A percentile compares a stretch with the other conserved stretches of the same genome.
Evolutionary conservation across 306 rosid species (phyloP).

Genomic region (Pterocarpus santalinus): DNA sequence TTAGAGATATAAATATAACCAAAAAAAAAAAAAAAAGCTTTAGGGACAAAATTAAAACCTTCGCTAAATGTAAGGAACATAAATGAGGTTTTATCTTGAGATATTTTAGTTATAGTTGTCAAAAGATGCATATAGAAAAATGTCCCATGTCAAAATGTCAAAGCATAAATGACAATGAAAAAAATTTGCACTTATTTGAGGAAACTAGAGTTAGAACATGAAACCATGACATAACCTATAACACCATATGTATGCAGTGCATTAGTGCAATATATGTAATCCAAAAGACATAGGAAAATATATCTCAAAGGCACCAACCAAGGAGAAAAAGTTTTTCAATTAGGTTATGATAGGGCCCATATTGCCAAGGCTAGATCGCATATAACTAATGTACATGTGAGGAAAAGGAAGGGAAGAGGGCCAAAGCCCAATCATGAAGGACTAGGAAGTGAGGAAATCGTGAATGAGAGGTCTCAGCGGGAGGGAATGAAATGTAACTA

Average conservation of each 20-base stretch:
- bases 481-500: too few relatives aligned
- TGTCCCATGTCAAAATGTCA: neutral
- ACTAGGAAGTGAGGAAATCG: too few relatives aligned
- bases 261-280: neutral
- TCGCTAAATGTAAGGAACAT: too few relatives aligned
- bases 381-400: too few relatives aligned
- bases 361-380: too few relatives aligned
- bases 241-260: neutral
- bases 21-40: too few relatives aligned
- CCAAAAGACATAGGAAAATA: neutral
- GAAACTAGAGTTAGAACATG: conserved; percentile 9
- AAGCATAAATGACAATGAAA: conserved; percentile 1
- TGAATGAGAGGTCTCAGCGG: too few relatives aligned
- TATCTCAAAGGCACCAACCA: conserved; percentile 28
- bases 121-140: conserved; percentile 30
- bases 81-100: neutral
- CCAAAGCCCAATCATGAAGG: too few relatives aligned
- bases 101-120: conserved; percentile 1
- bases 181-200: neutral
- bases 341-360: too few relatives aligned
- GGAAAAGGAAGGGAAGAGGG: too few relatives aligned
- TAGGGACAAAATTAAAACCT: too few relatives aligned
- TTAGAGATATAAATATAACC: too few relatives aligned
- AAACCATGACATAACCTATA: neutral
- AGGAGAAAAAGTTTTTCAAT: neutral